phyloP scores from a whole-genome alignment of 2,329 filamentous ascomycete genomes.

The Alternaria gansuensis region DNA sequence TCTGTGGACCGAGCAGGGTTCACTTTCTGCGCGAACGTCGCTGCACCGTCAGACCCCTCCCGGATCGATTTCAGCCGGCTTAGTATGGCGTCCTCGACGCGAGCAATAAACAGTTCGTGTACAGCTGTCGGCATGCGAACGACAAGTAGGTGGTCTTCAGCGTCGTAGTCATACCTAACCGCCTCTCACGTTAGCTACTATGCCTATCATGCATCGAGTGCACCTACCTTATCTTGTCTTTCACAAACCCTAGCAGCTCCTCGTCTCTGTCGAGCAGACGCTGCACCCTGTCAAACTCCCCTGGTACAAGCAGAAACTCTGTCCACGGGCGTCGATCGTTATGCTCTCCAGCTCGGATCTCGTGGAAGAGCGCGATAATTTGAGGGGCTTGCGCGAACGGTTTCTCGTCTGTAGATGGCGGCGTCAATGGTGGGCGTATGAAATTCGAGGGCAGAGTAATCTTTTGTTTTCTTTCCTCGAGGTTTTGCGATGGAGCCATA shows the following conservation, averaged over 20 bases:
- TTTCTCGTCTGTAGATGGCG: constrained; percentile 32
- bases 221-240: constrained; percentile 30
- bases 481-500: constrained; percentile 22
- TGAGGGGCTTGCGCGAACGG: constrained; percentile 22
- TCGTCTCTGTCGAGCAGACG: constrained; percentile 23
- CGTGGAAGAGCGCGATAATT: constrained; percentile 31
- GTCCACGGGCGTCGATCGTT: no score
- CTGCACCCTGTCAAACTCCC: constrained; percentile 30
- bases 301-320: constrained; percentile 29
- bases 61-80: constrained; percentile 34
- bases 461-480: constrained; percentile 17
- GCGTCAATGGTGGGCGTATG: constrained; percentile 29
- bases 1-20: constrained; percentile 26
- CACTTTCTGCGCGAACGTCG: constrained; percentile 36
- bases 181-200: constrained; percentile 16
- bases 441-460: constrained; percentile 32
- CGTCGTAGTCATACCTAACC: constrained; percentile 35
- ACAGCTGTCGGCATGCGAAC: constrained; percentile 34
- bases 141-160: constrained; percentile 16
- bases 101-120: constrained; percentile 32
- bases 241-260: constrained; percentile 25
- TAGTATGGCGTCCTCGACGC: constrained; percentile 30
- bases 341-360: no score
- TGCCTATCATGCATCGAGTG: constrained; percentile 6
- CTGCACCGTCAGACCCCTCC: constrained; percentile 22